Evolutionary conservation across 2,329 filamentous ascomycete species (phyloP), one percentile per base, ranked within the genome.

Genomic region (Plectosphaerella cucumerina): DNA sequence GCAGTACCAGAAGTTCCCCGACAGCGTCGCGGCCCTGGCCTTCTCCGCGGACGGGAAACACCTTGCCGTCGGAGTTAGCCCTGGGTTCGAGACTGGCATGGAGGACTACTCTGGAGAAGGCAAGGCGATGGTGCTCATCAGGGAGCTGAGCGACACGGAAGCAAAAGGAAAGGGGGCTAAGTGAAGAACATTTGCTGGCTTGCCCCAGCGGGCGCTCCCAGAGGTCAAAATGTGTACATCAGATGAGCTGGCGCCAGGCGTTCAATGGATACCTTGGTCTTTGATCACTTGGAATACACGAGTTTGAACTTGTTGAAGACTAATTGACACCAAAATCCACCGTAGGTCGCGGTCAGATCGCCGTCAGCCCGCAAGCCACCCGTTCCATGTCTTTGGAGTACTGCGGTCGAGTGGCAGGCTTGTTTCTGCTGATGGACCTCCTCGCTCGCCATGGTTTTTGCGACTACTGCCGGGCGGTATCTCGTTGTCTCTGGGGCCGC

Each of bases 91-190:
- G 72, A 95, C 78, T 6, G 90, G 89, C 4, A 86, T 89, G 69
- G 89, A 95, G 58, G 86, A 94, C 58, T 87, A 90, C 53, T 77
- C 75, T 35, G 83, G 84, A 1, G 84, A 86, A 54, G 90, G 90
- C 6, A 78, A 84, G 49, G 83, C 93, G 5, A 87, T 86, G 60
- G 80, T 99, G 26, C 84, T 89, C 63, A 81, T 99, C 23, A 78
- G 93, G 53, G 90, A 96, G 70, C 75, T 99, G 48, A 84, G 86
- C 6, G 91, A 96, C 62, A 88, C 83, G 9, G 94, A 99, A 71
- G 91, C 92, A 5, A 91, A 92, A 71, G 87, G 86, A 20, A 96
- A 96, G 71, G 84, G 84, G 5, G 76, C 82, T 42, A 92, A 90
- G 72, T 86, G 67, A 67, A 52, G 14, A 21, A n/a, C n/a, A n/a